These are phyloP conservation scores for Kernera saxatilis DNA, from an alignment of 345 rosid species.

Conservation along the genomic window DNA sequence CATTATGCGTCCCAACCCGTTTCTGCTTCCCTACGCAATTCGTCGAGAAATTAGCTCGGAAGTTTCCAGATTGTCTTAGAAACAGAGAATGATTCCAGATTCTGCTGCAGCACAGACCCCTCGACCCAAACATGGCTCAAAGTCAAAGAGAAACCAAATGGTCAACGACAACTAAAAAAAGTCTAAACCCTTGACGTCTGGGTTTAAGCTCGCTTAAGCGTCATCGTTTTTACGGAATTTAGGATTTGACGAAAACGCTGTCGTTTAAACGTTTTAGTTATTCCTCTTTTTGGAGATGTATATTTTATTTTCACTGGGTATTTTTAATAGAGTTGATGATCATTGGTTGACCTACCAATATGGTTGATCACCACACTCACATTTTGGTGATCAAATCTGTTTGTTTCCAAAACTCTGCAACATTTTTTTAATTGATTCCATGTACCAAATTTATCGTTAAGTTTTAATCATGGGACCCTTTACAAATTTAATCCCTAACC, in stretches of 20 bases:
- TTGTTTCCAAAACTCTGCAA: background rate
- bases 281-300: background rate
- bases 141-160: background rate
- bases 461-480: constrained; percentile 5
- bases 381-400: constrained; percentile 11
- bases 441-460: constrained; percentile 12
- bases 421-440: background rate
- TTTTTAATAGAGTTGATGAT: constrained; percentile 23
- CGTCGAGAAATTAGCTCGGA: constrained; percentile 25
- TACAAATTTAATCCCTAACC: background rate
- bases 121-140: constrained; percentile 21
- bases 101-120: constrained; percentile 4
- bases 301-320: background rate
- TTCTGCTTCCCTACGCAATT: constrained; percentile 17
- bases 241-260: background rate
- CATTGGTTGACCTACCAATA: constrained; percentile 24
- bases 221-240: background rate
- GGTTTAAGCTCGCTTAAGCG: constrained; percentile 12
- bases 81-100: constrained; percentile 25
- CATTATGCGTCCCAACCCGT: constrained; percentile 82
- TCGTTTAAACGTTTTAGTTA: background rate
- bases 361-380: constrained; percentile 29
- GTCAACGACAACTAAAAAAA: no score
- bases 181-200: constrained; percentile 19
- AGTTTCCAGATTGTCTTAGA: constrained; percentile 4